Percentiles rank a stretch among this genome's conserved stretches.
Evolutionary conservation across 768 basidiomycete genomes (phyloP).

Genomic region (Pleurotus eryngii): DNA sequence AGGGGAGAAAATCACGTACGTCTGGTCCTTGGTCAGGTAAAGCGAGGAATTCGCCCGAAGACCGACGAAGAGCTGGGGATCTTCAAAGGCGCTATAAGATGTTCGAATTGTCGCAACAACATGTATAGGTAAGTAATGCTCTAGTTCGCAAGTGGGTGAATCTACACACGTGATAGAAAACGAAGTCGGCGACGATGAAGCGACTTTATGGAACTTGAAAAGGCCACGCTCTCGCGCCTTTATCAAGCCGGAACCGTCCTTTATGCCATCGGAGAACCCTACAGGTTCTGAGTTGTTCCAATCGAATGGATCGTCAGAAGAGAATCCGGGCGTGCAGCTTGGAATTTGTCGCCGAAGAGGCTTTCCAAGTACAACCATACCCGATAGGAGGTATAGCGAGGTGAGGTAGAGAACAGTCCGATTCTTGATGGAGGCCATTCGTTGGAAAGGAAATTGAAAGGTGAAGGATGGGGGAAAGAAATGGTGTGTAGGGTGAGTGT

Average conservation of each 20-base stretch:
- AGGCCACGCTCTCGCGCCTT: neutral
- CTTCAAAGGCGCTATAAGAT: neutral
- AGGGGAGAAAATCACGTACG: neutral
- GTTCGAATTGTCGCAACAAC: neutral
- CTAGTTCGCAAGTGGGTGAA: too few species aligned
- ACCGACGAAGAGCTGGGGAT: neutral
- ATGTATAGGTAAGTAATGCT: neutral
- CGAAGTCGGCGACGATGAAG: neutral
- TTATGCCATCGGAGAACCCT: neutral
- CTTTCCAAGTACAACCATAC: too few species aligned
- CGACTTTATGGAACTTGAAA: neutral
- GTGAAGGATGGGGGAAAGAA: too few species aligned
- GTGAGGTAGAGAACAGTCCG: too few species aligned
- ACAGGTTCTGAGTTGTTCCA: conserved; percentile 4
- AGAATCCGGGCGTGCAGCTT: neutral
- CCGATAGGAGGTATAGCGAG: too few species aligned
- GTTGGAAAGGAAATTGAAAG: too few species aligned
- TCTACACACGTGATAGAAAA: neutral
- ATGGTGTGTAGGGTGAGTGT: too few species aligned
- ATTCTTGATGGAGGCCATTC: too few species aligned
- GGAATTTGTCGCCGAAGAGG: too few species aligned
- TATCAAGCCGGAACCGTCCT: neutral
- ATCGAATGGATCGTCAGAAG: neutral
- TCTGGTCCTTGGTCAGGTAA: neutral
- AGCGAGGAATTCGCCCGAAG: neutral